Evolutionary conservation across 2,329 filamentous ascomycete genomes (phyloP).

Genomic region (Phialemoniopsis sp.): DNA sequence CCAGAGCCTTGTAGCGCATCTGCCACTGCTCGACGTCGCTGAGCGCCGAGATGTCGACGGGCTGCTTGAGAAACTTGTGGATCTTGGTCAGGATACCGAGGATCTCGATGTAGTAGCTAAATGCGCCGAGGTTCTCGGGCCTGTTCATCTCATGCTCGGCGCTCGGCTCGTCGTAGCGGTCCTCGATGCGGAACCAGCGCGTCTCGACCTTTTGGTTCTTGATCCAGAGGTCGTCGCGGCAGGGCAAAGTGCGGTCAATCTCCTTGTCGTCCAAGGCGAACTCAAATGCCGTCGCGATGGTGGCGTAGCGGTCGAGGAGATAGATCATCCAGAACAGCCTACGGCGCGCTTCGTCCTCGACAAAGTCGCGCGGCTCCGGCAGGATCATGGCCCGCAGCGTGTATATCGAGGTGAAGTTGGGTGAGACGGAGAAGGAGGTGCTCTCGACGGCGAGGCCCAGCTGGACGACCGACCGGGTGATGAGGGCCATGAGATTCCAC

Average conservation of each 20-base stretch:
- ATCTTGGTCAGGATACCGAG: constrained; percentile 83
- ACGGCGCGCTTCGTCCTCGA: constrained; percentile 83
- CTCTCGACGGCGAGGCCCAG: constrained; percentile 80
- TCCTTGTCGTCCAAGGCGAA: constrained; percentile 87
- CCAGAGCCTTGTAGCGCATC: constrained; percentile 77
- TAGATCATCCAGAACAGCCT: constrained; percentile 95
- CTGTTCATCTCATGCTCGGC: constrained; percentile 63
- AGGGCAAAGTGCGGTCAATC: constrained; percentile 82
- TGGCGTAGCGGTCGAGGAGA: constrained; percentile 83
- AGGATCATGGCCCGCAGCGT: constrained; percentile 82
- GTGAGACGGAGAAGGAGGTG: constrained; percentile 73
- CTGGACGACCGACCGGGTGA: constrained; percentile 84
- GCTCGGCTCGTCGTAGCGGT: constrained; percentile 32
- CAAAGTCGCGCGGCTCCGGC: constrained; percentile 77
- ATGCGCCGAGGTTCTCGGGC: constrained; percentile 79
- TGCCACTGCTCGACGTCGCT: constrained; percentile 90
- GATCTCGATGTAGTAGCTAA: constrained; percentile 88
- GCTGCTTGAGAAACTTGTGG: constrained; percentile 83
- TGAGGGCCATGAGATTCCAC: constrained; percentile 87
- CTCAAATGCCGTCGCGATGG: constrained; percentile 86
- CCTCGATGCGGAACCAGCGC: constrained; percentile 66
- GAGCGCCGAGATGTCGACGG: constrained; percentile 80
- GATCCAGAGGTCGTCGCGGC: constrained; percentile 80
- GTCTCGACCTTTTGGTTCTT: constrained; percentile 83
- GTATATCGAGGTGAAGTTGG: constrained; percentile 81